Conservation (phyloP, 345 rosid genomes). For the Conringia planisiliqua region DNA sequence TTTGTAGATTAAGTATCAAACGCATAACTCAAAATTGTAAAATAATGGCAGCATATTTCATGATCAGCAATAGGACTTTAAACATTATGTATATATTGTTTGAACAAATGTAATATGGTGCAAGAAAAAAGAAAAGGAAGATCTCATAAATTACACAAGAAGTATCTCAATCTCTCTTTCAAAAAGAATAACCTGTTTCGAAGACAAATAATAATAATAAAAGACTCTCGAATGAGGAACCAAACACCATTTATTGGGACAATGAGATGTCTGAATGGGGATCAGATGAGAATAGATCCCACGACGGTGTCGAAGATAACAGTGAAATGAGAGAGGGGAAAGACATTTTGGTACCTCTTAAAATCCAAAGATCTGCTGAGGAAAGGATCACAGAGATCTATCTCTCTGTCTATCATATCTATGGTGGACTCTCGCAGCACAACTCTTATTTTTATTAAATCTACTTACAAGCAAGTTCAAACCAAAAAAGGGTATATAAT, state of each 20-base stretch:
- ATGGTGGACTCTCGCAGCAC: too few species aligned
- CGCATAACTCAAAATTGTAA: neutral
- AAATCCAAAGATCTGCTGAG: slow-evolving; percentile 10
- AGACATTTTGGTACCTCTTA: too few species aligned
- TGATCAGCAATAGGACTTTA: too few species aligned
- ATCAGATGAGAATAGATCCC: too few species aligned
- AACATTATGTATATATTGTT: slow-evolving; percentile 7
- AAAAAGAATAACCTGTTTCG: slow-evolving; percentile 19
- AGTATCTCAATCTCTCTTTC: slow-evolving; percentile 5
- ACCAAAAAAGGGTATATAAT: too few species aligned
- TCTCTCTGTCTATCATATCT: too few species aligned
- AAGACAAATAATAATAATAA: neutral
- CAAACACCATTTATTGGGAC: slow-evolving; percentile 24
- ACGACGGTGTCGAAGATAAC: too few species aligned
- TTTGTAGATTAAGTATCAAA: neutral
- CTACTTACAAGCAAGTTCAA: too few species aligned
- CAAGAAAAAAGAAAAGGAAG: neutral
- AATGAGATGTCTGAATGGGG: too few species aligned
- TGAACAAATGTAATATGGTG: neutral
- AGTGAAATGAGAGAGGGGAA: too few species aligned
- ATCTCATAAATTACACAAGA: slow-evolving; percentile 21
- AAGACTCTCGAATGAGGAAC: slow-evolving; percentile 18
- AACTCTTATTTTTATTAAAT: too few species aligned
- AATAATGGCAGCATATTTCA: neutral
- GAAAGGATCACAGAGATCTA: slow-evolving; percentile 3